Conservation (phyloP, 305 asterid genomes). For the Fraxinus sp. region DNA sequence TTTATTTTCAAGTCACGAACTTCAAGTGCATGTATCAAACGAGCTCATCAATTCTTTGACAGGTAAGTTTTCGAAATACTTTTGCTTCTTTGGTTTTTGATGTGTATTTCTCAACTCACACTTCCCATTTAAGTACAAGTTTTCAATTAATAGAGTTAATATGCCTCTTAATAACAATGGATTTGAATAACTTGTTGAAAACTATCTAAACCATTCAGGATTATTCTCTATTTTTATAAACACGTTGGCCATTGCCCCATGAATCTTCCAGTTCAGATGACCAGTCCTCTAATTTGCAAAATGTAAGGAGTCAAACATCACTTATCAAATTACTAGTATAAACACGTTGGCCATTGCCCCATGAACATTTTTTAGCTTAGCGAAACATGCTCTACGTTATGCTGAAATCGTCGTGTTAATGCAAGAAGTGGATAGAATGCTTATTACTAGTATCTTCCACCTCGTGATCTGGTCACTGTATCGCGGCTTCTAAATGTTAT, state of each 20-base stretch:
- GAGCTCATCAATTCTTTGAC: constrained; percentile 76
- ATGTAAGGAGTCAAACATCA: no score
- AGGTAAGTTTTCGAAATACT: constrained; percentile 39
- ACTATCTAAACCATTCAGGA: neutral
- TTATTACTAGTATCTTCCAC: neutral
- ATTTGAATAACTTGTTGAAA: neutral
- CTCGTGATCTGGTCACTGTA: neutral
- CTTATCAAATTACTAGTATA: no score
- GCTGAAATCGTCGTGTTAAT: neutral
- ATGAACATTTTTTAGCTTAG: neutral
- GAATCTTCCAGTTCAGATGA: neutral
- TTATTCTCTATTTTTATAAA: neutral
- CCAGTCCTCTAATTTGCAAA: neutral
- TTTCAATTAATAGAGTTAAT: neutral
- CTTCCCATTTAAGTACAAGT: neutral
- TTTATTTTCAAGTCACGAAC: constrained; percentile 78
- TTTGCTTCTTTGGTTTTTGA: neutral
- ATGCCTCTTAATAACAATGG: neutral
- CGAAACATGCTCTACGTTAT: neutral
- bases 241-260: neutral
- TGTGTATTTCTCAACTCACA: neutral
- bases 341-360: no score
- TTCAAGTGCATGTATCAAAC: constrained; percentile 76
- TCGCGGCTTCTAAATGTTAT: no score
- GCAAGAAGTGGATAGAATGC: neutral